These are phyloP conservation scores for Cucurbita maxima DNA, from an alignment of 306 rosid genomes.

Conservation along the genomic window DNA sequence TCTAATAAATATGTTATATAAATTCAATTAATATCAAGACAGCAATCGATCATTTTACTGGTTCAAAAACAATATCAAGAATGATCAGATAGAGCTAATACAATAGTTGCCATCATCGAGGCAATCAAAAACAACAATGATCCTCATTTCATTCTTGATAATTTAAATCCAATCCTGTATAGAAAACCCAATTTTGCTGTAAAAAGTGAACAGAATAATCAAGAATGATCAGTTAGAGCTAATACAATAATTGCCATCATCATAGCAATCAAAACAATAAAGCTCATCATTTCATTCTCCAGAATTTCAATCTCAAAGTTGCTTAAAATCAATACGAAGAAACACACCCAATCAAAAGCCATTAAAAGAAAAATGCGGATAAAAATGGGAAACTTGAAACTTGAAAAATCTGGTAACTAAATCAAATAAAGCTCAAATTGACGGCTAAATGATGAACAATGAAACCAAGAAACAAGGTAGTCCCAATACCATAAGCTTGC, in stretches of 20 bases:
- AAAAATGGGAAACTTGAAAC: no score
- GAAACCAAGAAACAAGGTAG: not conserved
- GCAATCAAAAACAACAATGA: not conserved
- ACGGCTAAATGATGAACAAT: no score
- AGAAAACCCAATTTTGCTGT: not conserved
- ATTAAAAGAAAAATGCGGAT: no score
- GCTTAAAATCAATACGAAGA: not conserved
- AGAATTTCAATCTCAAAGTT: not conserved
- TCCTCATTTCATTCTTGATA: not conserved
- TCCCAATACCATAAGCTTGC: not conserved
- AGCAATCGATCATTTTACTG: no score
- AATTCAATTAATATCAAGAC: no score
- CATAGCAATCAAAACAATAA: not conserved
- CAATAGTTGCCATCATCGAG: not conserved
- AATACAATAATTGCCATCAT: not conserved
- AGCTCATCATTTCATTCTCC: not conserved
- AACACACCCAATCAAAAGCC: no score
- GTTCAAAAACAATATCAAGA: not conserved
- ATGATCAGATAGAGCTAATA: slow-evolving; percentile 4
- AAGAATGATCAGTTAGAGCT: slow-evolving; percentile 1
- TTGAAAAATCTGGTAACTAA: no score
- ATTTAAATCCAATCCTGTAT: not conserved
- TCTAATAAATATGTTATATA: no score
- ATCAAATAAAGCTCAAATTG: no score
- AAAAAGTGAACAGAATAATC: not conserved